Base-by-base conservation (phyloP, 2,329 filamentous ascomycete genomes). In the Aureobasidium pullulans region DNA sequence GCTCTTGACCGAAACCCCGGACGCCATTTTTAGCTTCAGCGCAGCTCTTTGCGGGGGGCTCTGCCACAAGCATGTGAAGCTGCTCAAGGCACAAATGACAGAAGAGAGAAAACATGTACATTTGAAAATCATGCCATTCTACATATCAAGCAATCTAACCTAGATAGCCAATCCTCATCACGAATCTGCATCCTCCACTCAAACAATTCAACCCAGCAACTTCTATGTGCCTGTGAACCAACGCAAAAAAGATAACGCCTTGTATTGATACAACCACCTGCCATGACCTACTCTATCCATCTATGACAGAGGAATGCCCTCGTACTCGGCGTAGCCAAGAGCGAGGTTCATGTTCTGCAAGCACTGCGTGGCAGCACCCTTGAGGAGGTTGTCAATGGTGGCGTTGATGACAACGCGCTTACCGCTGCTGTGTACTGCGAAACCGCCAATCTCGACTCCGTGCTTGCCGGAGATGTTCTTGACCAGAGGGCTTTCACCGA, bases 331-430 rank as follows among this genome's bases (percentile, higher is more conserved):
- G 70, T 93, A 95, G 47, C 90, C 90, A 10, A 95, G 81, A n/a
- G 89, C 87, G 61, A 96, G 79, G 75, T 96, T 96, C 89, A 96
- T 94, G 75, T 96, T 96, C 80, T 95, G 92, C 72, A 96, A 76
- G 77, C 91, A 96, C 73, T 96, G 92, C 10, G 92, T 96, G 6
- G 89, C 89, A 57, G 92, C 92, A 62, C 92, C 92, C 83, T 96
- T 96, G 67, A 94, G 81, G 66, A 96, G 77, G 75, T 96, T 96
- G 75, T 96, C 92, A 68, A 96, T 96, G 2, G 89, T 96, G 16
- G 88, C 89, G 70, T 92, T 95, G 63, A 97, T 84, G n/a, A 97
- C 93, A 0, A 95, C 92, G 54, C 94, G 83, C 82, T 91, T 94
- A 60, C 93, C 93, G 23, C 84, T 85, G 66, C 84, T 90, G 76